Base-by-base conservation (phyloP, 441 rosid species). In the Erodium texanum region DNA sequence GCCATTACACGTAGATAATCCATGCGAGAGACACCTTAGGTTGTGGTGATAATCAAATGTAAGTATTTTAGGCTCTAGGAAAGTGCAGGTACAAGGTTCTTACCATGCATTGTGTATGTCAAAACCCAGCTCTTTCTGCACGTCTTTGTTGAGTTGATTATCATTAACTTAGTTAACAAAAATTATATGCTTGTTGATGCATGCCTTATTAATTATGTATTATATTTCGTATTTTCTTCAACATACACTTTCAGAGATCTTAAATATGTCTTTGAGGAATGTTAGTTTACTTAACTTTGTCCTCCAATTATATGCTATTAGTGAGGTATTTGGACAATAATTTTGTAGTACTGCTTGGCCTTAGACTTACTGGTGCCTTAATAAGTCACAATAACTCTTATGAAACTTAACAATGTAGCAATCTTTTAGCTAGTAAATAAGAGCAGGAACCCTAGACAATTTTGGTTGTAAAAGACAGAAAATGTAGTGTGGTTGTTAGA, bases 251-350 rank as follows among this genome's bases (percentile, higher is more conserved):
- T 52, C 22, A 16, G 59, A 52, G 59, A 18, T 52, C 59, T 52
- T 52, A 52, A 52, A 16, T 52, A 52, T 52, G 59, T 52, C 22
- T 11, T 38, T 52, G 59, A 52, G 22, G 59, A 52, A 19, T 56
- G 61, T 7, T 18, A 19, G 6, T 54, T 54, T 54, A 18, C 12
- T 54, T 19, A 54, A 54, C 24, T 54, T 48, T 14, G 23, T 54
- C 3, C 3, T 54, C 23, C 24, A 54, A 7, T 54, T 22, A 59
- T 59, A 22, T 59, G 11, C 27, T 12, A 5, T 24, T 12, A 11
- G 32, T 24, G 32, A 61, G 34, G 64, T 61, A 12, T 61, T 52
- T 52, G 64, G 34, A 61, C 64, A 61, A 61, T 61, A 24, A 24
- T 18, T 52, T 50, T 52, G 0, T 16, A 52, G 22, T 52, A 52